Evolutionary conservation across 2,329 filamentous ascomycete genomes (phyloP), one percentile per base, ranked within the genome.

Genomic region (Curvularia lunata): DNA sequence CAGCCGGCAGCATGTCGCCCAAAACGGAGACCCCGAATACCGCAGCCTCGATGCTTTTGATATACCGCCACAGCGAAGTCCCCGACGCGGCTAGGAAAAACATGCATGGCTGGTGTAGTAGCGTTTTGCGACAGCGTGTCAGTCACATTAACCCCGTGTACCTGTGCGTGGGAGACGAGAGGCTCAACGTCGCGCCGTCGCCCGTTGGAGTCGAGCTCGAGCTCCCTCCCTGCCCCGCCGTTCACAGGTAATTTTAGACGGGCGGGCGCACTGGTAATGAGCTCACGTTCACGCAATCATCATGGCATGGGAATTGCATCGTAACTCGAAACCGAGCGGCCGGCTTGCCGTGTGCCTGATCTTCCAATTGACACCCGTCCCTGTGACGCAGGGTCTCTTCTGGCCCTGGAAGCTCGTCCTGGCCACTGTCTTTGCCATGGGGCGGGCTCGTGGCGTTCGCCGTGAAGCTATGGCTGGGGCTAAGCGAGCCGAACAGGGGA

Each of bases 401-500:
- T 48, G 40, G 52, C 54, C 28, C 27, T 16, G 13, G 4, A 5
- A 37, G 10, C 2, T 16, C 13, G 12, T 19, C 48, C 47, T 48
- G 40, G 40, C 45, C 42, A 41, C 34, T 41, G 38, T 47, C 40
- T 43, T 37, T 32, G 43, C 27, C 43, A 30, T 30, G 27, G 43
- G n/a, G 37, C 37, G 42, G 37, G 50, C 27, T 41, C 28, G 42
- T 47, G 52, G 41, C 43, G 50, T 47, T 56, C 54, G 42, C 28
- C 18, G 56, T 55, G 55, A 27, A 52, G 54, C 38, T 42, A 54
- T 52, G 48, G 37, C 53, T 53, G 50, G 50, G 50, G 42, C 57
- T 59, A 64, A 65, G 64, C 62, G 64, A 66, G 42, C 56, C 10
- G n/a, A 42, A 23, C 54, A 48, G 51, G 55, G 55, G 46, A 21